These are phyloP conservation scores for Candida alai DNA, from an alignment of 805 yeast genomes.

Conservation along the genomic window DNA sequence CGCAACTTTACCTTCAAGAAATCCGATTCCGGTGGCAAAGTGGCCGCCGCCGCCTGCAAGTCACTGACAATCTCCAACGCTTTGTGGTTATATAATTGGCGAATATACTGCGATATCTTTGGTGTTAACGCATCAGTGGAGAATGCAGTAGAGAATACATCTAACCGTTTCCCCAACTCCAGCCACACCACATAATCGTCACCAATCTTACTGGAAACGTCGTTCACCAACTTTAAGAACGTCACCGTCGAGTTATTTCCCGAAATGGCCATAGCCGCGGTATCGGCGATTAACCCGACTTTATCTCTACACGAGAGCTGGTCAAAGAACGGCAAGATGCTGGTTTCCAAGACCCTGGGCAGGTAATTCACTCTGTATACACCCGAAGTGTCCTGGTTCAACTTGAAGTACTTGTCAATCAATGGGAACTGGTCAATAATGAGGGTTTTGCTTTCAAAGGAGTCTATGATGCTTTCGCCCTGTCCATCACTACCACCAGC, in stretches of 20 bases:
- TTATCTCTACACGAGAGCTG: conserved; percentile 44
- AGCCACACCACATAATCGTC: conserved; percentile 51
- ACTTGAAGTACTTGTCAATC: conserved; percentile 32
- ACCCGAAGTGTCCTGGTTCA: conserved; percentile 49
- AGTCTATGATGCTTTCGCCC: conserved; percentile 13
- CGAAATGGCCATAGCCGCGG: conserved; percentile 45
- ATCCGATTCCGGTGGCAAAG: conserved; percentile 12
- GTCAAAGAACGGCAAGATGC: conserved; percentile 36
- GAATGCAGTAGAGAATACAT: conserved; percentile 35
- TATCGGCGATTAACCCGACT: conserved; percentile 54
- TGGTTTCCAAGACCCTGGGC: conserved; percentile 34
- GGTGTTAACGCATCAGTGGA: conserved; percentile 17
- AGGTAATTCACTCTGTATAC: conserved; percentile 54
- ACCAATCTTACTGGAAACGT: conserved; percentile 28
- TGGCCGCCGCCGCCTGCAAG: conserved; percentile 14
- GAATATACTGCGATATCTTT: conserved; percentile 29
- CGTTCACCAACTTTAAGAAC: conserved; percentile 40
- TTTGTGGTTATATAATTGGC: conserved; percentile 22
- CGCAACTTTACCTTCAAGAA: conserved; percentile 31
- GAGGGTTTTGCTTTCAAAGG: conserved; percentile 20
- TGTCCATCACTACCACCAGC: conserved; percentile 13
- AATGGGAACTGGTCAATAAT: conserved; percentile 20
- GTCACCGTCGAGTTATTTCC: conserved; percentile 40
- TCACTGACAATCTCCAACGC: conserved; percentile 23
- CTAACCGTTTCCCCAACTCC: conserved; percentile 43